Conservation (phyloP, 2,329 filamentous ascomycete species). For the Aureobasidium subglaciale region DNA sequence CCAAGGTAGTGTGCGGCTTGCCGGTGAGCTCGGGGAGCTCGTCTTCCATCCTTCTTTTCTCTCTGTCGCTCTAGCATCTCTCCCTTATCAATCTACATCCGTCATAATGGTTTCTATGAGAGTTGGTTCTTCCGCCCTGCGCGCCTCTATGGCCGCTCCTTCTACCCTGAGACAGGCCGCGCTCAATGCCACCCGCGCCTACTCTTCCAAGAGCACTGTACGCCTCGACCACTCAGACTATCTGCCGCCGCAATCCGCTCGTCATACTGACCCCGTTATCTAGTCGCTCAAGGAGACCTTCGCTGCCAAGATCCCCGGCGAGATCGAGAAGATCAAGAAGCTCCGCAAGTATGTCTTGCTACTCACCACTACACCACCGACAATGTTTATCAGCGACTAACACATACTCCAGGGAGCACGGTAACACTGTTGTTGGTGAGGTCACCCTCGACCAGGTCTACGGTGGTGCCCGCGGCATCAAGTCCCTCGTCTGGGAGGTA, state of each 20-base stretch:
- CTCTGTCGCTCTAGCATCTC: constrained; percentile 24
- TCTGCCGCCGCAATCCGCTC: not conserved
- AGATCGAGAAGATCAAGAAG: constrained; percentile 99
- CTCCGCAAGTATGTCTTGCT: constrained; percentile 71
- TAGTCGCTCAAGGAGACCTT: constrained; percentile 98
- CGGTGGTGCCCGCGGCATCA: constrained; percentile 97
- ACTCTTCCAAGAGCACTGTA: constrained; percentile 90
- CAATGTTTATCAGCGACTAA: constrained; percentile 20
- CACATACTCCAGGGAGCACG: constrained; percentile 63
- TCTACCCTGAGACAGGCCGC: constrained; percentile 44
- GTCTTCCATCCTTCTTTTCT: constrained; percentile 14
- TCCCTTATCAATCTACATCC: constrained; percentile 30
- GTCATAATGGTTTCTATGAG: constrained; percentile 73
- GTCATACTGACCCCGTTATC: constrained; percentile 22
- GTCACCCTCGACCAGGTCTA: constrained; percentile 99
- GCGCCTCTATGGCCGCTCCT: constrained; percentile 59
- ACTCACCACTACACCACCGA: not conserved
- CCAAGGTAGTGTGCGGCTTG: not conserved
- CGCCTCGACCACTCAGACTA: constrained; percentile 23
- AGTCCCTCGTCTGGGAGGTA: constrained; percentile 94
- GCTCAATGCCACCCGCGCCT: constrained; percentile 62
- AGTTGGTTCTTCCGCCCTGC: constrained; percentile 73
- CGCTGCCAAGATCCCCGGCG: constrained; percentile 87
- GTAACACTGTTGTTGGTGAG: constrained; percentile 91
- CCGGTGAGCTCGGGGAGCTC: constrained; percentile 4